phyloP scores from a whole-genome alignment of 768 basidiomycete species.

The Rhizopogon vinicolor region DNA sequence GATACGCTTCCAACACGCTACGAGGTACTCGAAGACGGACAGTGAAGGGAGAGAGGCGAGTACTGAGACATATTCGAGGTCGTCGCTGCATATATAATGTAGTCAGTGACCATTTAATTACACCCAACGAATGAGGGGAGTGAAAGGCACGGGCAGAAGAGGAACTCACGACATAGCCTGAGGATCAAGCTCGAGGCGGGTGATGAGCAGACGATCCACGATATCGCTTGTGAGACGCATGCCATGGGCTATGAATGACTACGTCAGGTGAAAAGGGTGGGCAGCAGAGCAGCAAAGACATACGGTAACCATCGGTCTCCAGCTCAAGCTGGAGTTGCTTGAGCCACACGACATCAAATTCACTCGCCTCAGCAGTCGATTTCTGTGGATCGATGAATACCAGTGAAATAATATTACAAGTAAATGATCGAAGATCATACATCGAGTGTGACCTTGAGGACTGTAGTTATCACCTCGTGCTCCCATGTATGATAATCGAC shows the following conservation, averaged over 20 bases:
- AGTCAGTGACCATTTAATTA: conserved; percentile 4
- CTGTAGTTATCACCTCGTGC: conserved; percentile 55
- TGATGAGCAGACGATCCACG: conserved; percentile 76
- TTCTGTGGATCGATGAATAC: conserved; percentile 33
- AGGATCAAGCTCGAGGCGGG: conserved; percentile 78
- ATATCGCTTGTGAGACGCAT: conserved; percentile 51
- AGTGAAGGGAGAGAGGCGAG: conserved; percentile 71
- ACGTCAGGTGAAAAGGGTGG: neutral
- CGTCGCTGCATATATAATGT: conserved; percentile 43
- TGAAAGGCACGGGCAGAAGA: neutral
- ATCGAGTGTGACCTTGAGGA: conserved; percentile 77
- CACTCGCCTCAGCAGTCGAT: conserved; percentile 51
- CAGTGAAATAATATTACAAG: conserved; percentile 1
- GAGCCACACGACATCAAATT: conserved; percentile 78
- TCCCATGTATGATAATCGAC: conserved; percentile 69
- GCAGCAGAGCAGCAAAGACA: neutral
- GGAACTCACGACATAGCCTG: conserved; percentile 59
- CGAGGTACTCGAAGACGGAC: conserved; percentile 85
- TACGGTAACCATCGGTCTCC: conserved; percentile 50
- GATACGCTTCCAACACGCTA: conserved; percentile 89
- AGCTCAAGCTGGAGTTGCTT: conserved; percentile 72
- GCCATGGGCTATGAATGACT: conserved; percentile 24
- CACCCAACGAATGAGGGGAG: neutral
- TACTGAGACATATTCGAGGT: conserved; percentile 69
- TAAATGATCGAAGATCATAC: conserved; percentile 38